A percentile compares a stretch with the other conserved stretches of the same genome.
phyloP scores from a whole-genome alignment of 768 basidiomycete species.

The Boletus tomentosulus region DNA sequence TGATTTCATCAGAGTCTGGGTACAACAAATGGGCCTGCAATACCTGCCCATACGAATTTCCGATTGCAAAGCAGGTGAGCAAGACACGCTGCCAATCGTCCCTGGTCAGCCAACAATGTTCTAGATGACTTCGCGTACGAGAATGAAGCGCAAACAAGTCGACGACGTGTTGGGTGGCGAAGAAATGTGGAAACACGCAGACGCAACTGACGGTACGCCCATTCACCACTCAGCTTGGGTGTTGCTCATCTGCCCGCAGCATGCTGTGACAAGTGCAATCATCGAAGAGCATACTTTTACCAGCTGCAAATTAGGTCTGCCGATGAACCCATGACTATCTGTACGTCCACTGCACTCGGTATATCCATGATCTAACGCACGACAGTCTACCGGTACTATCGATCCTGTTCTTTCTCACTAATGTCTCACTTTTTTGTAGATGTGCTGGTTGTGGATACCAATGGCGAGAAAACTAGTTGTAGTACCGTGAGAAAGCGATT shows the following conservation, averaged over 20 bases:
- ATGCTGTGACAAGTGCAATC: slow-evolving; percentile 75
- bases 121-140: slow-evolving; percentile 89
- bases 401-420: neutral
- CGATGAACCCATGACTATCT: slow-evolving; percentile 80
- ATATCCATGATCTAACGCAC: slow-evolving; percentile 1
- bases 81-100: no score
- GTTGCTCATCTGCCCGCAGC: slow-evolving; percentile 32
- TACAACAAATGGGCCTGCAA: slow-evolving; percentile 93
- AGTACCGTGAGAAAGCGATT: slow-evolving; percentile 17
- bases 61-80: slow-evolving; percentile 22
- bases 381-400: slow-evolving; percentile 56
- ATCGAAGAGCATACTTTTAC: slow-evolving; percentile 85
- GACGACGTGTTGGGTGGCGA: slow-evolving; percentile 96
- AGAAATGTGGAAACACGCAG: slow-evolving; percentile 91
- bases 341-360: slow-evolving; percentile 13
- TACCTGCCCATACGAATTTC: slow-evolving; percentile 91
- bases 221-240: neutral
- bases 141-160: slow-evolving; percentile 81
- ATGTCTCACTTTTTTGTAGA: slow-evolving; percentile 29
- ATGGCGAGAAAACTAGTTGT: slow-evolving; percentile 64
- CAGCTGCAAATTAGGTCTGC: slow-evolving; percentile 95
- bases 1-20: slow-evolving; percentile 71
- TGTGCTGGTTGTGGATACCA: slow-evolving; percentile 61
- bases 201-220: slow-evolving; percentile 68
- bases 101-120: neutral